Percentiles rank a stretch among this genome's conserved stretches.
phyloP scores from a whole-genome alignment of 495 filamentous ascomycete species.

The Cladorrhinum samala region DNA sequence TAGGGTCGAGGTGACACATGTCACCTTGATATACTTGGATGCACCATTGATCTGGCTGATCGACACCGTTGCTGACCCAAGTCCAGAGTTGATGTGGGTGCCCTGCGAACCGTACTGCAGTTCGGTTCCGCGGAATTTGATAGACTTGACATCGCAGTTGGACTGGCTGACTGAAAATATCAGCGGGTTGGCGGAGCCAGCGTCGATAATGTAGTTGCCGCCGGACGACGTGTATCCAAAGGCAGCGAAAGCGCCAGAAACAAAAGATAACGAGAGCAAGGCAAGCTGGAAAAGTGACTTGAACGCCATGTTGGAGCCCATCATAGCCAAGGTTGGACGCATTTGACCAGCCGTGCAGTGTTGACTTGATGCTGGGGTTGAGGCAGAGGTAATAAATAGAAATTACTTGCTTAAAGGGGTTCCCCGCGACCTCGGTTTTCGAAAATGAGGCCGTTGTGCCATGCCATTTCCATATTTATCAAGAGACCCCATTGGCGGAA shows the following conservation, averaged over 20 bases:
- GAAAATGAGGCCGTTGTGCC: conserved; percentile 6
- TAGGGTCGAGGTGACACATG: conserved; percentile 52
- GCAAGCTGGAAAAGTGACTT: conserved; percentile 15
- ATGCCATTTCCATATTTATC: conserved; percentile 3
- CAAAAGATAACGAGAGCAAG: conserved; percentile 26
- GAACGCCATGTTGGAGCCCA: conserved; percentile 16
- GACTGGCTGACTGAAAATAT: conserved; percentile 51
- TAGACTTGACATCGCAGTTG: conserved; percentile 59
- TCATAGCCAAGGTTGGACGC: neutral
- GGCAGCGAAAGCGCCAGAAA: conserved; percentile 30
- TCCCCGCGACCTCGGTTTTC: conserved; percentile 11
- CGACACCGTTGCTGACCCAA: conserved; percentile 53
- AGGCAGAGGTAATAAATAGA: neutral
- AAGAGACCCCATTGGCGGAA: conserved; percentile 23
- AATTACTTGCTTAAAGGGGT: neutral
- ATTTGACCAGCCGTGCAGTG: too few species aligned
- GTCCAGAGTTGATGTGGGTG: conserved; percentile 55
- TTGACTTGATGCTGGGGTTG: too few species aligned
- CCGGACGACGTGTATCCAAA: conserved; percentile 40
- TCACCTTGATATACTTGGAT: conserved; percentile 53
- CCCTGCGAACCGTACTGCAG: conserved; percentile 47
- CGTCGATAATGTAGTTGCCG: conserved; percentile 47
- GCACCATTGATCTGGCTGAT: conserved; percentile 35
- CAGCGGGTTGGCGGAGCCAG: conserved; percentile 48
- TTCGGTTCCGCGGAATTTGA: conserved; percentile 53